Evolutionary conservation across 768 basidiomycete genomes (phyloP).

Genomic region (Piloderma croceum): DNA sequence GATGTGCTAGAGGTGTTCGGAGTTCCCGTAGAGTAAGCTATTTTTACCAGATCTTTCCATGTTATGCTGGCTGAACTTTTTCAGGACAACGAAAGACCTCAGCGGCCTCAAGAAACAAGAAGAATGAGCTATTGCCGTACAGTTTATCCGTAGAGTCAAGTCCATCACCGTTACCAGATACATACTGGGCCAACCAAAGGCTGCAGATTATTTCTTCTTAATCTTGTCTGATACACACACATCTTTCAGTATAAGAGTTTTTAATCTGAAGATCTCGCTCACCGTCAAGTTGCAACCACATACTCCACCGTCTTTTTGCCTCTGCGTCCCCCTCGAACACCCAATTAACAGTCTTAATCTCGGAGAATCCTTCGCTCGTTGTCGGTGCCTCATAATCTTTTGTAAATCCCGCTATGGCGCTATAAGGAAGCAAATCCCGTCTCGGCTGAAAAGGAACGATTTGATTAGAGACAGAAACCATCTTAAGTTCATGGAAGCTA

Average conservation of each 20-base stretch:
- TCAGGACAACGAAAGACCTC: slow-evolving; percentile 33
- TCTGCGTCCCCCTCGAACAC: slow-evolving; percentile 71
- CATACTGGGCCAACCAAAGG: background rate
- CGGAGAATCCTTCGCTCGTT: slow-evolving; percentile 65
- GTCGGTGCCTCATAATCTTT: slow-evolving; percentile 63
- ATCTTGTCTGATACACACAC: too few species aligned
- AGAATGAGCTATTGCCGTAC: slow-evolving; percentile 9
- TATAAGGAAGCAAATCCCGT: slow-evolving; percentile 53
- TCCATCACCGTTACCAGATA: background rate
- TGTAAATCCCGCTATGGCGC: slow-evolving; percentile 53
- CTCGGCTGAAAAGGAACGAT: slow-evolving; percentile 29
- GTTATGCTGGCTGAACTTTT: background rate
- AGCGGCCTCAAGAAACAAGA: slow-evolving; percentile 33
- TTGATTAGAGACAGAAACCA: background rate
- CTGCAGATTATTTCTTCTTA: too few species aligned
- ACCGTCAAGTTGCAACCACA: slow-evolving; percentile 81
- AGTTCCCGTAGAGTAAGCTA: slow-evolving; percentile 47
- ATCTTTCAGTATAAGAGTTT: too few species aligned
- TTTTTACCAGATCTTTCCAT: background rate
- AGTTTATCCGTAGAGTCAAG: background rate
- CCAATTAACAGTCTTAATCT: slow-evolving; percentile 77
- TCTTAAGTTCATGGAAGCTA: slow-evolving; percentile 2
- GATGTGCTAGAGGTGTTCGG: slow-evolving; percentile 66
- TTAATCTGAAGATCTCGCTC: too few species aligned
- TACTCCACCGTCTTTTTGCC: slow-evolving; percentile 66